phyloP scores from a whole-genome alignment of 441 rosid species.

The Pelargonium fulgidum region DNA sequence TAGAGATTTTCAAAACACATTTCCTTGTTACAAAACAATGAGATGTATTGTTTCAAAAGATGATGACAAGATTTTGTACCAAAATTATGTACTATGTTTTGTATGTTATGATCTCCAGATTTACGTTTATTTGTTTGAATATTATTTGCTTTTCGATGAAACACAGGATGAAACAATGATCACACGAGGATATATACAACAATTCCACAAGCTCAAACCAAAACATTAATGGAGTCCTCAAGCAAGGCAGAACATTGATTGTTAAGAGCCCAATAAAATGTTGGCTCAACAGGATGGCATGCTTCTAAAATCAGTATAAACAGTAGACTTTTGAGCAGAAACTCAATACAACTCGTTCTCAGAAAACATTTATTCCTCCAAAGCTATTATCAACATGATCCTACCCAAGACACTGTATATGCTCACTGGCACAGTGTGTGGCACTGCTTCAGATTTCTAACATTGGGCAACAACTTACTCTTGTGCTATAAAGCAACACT shows the following conservation, averaged over 20 bases:
- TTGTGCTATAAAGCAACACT: no score
- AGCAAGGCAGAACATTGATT: no score
- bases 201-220: no score
- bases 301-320: background rate
- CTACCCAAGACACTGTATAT: no score
- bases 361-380: background rate
- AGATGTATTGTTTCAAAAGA: background rate
- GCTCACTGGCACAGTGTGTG: no score
- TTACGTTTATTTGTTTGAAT: background rate
- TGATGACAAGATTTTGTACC: background rate
- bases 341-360: background rate
- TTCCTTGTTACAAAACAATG: constrained; percentile 10
- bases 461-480: no score
- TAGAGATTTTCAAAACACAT: constrained; percentile 5
- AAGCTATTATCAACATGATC: background rate
- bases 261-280: background rate
- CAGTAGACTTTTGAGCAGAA: background rate
- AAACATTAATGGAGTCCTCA: no score
- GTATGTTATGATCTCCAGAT: background rate
- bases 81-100: background rate
- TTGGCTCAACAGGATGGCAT: no score
- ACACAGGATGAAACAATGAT: background rate
- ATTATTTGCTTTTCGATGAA: background rate
- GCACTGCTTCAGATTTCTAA: no score
- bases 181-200: background rate